Base-by-base conservation (phyloP, 2,329 filamentous ascomycete genomes). In the Nemania serpens region DNA sequence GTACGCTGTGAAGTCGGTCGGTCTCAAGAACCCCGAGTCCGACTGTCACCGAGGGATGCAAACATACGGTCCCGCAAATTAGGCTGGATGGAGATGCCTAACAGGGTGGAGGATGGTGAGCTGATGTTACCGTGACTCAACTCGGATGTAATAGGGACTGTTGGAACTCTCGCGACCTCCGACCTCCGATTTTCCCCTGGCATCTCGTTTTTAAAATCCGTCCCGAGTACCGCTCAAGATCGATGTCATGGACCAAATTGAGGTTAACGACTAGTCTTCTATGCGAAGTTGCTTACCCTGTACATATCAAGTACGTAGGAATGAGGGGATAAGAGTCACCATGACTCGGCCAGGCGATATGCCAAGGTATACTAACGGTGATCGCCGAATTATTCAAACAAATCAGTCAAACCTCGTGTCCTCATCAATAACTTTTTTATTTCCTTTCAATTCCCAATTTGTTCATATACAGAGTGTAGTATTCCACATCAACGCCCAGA, bases 141-240 rank as follows among this genome's bases (percentile, higher is more conserved):
- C 41, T 33, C 34, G 47, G 52, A 3, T 39, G n/a, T 36, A 36
- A 52, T 34, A 45, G 59, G 52, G 51, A 17, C 41, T 29, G 56
- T 25, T 42, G n/a, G 10, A 46, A 25, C 45, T 33, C 50, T 63
- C 58, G 58, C 61, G 61, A 36, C 22, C 39, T 39, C 53, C 58
- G 61, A 58, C 18, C 15, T 45, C 53, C 61, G 56, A 53, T 41
- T 25, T 7, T 42, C 10, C 5, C 20, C 36, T 20, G 22, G 2
- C 5, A n/a, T 47, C 25, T 12, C 36, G n/a, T n/a, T 39, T 13
- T 10, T 4, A 4, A 39, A 13, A 39, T 39, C 11, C 36, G 25
- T 29, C 7, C 25, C 25, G 7, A 29, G 3, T 29, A 7, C 25
- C 9, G 18, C 2, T 10, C 5, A 41, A 45, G 36, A 41, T n/a